A percentile compares a stretch with the other conserved stretches of the same genome.
Conservation (phyloP, 495 filamentous ascomycete species). For the Neurospora discreta region DNA sequence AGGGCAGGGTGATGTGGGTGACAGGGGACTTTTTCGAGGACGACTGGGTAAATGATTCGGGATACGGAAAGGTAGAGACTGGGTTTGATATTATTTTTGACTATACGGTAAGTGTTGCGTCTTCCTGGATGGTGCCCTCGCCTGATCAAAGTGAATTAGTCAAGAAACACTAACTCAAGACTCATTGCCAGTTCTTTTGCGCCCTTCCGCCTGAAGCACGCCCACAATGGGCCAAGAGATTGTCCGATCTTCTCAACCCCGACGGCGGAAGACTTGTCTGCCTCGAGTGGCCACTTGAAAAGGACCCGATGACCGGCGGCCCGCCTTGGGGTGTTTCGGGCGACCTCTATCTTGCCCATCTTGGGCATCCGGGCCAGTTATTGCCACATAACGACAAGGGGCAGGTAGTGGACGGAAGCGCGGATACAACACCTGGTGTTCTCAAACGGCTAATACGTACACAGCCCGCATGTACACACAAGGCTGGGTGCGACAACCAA, state of each 20-base stretch:
- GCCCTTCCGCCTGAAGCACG: slow-evolving; percentile 57
- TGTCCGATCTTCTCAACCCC: slow-evolving; percentile 51
- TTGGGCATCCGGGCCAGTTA: slow-evolving; percentile 54
- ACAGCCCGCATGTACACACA: slow-evolving; percentile 59
- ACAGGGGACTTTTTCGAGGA: slow-evolving; percentile 64
- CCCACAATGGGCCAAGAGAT: slow-evolving; percentile 57
- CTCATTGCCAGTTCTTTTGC: slow-evolving; percentile 55
- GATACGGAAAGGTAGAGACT: slow-evolving; percentile 18
- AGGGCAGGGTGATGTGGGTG: slow-evolving; percentile 49
- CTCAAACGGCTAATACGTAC: slow-evolving; percentile 52
- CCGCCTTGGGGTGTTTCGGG: slow-evolving; percentile 59
- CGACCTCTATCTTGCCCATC: slow-evolving; percentile 53
- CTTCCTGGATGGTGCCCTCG: neutral
- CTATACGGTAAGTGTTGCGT: slow-evolving; percentile 53
- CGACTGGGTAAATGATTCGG: slow-evolving; percentile 27
- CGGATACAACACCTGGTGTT: slow-evolving; percentile 26
- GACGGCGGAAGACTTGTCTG: slow-evolving; percentile 58
- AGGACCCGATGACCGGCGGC: slow-evolving; percentile 48
- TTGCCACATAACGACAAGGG: slow-evolving; percentile 50
- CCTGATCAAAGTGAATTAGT: neutral
- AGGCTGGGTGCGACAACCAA: slow-evolving; percentile 29
- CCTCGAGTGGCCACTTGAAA: slow-evolving; percentile 69
- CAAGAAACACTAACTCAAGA: neutral
- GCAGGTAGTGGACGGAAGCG: slow-evolving; percentile 23
- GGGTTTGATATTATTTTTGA: slow-evolving; percentile 75